Base-by-base conservation (phyloP, 306 rosid genomes). In the Sesbania bispinosa region DNA sequence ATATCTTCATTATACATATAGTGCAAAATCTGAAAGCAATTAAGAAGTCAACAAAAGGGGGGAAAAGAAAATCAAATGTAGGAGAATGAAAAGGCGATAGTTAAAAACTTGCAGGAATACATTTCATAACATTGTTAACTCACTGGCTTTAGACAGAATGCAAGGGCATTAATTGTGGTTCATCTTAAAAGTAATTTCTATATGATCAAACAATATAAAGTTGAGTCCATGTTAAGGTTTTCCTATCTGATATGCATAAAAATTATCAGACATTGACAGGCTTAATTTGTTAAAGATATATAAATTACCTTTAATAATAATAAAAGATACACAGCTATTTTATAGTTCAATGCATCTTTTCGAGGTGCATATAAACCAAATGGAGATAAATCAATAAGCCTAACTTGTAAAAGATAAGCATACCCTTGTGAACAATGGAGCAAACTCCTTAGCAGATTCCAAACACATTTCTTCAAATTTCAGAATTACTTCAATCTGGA, bases 401-500 rank as follows among this genome's bases (percentile, higher is more conserved):
- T 45, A 38, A 51, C 47, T 30, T 26, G 32, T 23, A 39, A 36
- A 35, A 60, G 39, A 72, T 15, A 65, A 55, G 67, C 66, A 38
- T 86, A 95, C 99, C 93, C 68, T 79, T 5, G 89, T 84, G 73
- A 95, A 95, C 73, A 86, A 81, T 13, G 86, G 86, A 27, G 88
- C 81, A 73, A 79, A 89, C 63, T 89, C 97, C 79, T 84, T 92
- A 5, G 90, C 84, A 54, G 96, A 95, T 87, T 95, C 97, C 86
- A 73, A 76, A 53, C 97, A 95, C 75, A 95, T 86, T 67, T 95
- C 99, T 84, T 95, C 99, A 71, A 92, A 89, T 80, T 77, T 91
- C 19, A 91, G 92, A 73, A 95, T 86, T 35, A 95, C 91, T 80
- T 95, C 99, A 29, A 95, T 95, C 99, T 95, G 86, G 46, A 80